Evolutionary conservation across 176 grass and related monocot genomes (phyloP), one percentile per base, ranked within the genome.

Genomic region (Oryza rufipogon): DNA sequence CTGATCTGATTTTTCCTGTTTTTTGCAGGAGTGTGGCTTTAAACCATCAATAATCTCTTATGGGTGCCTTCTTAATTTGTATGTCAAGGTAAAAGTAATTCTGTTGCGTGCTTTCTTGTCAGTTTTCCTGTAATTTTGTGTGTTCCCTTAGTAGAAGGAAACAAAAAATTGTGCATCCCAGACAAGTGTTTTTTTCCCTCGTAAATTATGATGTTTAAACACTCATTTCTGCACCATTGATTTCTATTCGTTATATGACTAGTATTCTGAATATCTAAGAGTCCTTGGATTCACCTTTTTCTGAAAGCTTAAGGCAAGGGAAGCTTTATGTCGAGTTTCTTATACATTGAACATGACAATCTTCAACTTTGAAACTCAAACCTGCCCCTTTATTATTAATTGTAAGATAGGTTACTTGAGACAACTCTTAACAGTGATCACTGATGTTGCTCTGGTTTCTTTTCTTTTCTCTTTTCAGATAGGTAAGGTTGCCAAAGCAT

Each of bases 11-110:
- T 73, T 78, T 83, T 48, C 33, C 19, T 77, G 6, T n/a, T 66
- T 76, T 85, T 38, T 92, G 83, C 94, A 99, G 96, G 93, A 99
- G 72, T 90, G 83, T 88, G 93, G 91, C 41, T 94, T 92, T 83
- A 83, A 76, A 39, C 96, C 96, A 85, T 94, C 93, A 54, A 87
- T 99, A 38, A 96, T 99, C 74, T 94, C 87, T 86, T 99, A 96
- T 85, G 96, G 96, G 12, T 99, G 96, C 52, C 89, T 99, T 78
- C 90, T 96, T 84, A 99, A 99, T 88, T 78, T 95, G 32, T 91
- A 99, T 91, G 90, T 91, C 38, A 99, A 99, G 96, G 96, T 99
- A 90, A 17, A 84, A 36, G 77, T 48, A 16, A 56, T 25, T 33
- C 56, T 75, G n/a, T 33, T 54, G 19, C 22, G 5, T 38, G 10